Evolutionary conservation across 495 filamentous ascomycete genomes (phyloP).

Genomic region (Aspergillus panamensis): DNA sequence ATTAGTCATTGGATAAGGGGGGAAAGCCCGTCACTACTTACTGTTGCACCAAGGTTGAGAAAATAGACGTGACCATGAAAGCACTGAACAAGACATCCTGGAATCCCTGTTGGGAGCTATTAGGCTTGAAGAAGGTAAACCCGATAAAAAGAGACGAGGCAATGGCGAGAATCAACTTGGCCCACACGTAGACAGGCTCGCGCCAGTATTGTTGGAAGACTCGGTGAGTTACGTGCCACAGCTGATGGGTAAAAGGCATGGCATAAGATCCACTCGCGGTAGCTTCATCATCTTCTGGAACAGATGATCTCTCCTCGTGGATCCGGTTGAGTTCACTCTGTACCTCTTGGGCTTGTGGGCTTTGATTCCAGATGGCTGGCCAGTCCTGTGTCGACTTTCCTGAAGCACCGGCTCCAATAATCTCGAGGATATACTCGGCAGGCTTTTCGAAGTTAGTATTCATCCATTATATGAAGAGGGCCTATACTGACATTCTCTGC

Average conservation of each 20-base stretch:
- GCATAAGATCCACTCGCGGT: slow-evolving; percentile 42
- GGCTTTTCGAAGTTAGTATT: slow-evolving; percentile 41
- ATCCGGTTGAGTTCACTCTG: slow-evolving; percentile 64
- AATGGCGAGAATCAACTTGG: slow-evolving; percentile 52
- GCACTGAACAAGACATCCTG: slow-evolving; percentile 83
- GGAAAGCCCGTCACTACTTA: slow-evolving; percentile 17
- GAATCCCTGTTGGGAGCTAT: slow-evolving; percentile 68
- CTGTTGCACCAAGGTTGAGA: slow-evolving; percentile 63
- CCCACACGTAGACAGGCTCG: slow-evolving; percentile 54
- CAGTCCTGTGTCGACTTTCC: slow-evolving; percentile 81
- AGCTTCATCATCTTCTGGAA: slow-evolving; percentile 18
- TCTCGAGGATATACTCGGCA: slow-evolving; percentile 90
- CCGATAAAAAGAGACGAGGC: slow-evolving; percentile 68
- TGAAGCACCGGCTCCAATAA: slow-evolving; percentile 53
- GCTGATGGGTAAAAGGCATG: slow-evolving; percentile 50
- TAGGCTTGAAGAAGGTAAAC: slow-evolving; percentile 78
- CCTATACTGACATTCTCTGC: slow-evolving; percentile 67
- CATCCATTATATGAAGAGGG: too few relatives aligned
- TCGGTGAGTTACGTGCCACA: slow-evolving; percentile 47
- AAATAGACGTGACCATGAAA: slow-evolving; percentile 77
- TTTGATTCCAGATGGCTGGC: slow-evolving; percentile 70
- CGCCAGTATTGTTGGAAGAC: slow-evolving; percentile 56
- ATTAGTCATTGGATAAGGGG: neutral
- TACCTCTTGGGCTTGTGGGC: slow-evolving; percentile 60
- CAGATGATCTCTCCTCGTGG: slow-evolving; percentile 43